phyloP scores from a whole-genome alignment of 768 basidiomycete genomes.

The Kondoa subrosea region DNA sequence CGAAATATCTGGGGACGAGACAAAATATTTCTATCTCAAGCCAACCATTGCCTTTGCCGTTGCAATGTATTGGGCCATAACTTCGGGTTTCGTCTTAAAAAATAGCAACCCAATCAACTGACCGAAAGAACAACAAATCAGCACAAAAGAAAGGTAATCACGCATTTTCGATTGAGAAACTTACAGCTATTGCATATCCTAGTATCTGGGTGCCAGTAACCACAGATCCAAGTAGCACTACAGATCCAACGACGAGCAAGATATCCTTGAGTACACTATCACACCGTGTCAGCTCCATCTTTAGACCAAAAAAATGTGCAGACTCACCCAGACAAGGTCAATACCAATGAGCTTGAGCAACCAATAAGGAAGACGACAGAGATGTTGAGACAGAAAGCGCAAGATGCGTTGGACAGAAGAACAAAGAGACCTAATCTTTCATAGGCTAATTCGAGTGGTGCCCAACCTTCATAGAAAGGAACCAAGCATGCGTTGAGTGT shows the following conservation, averaged over 20 bases:
- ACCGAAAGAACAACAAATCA: background rate
- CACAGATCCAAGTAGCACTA: conserved; percentile 60
- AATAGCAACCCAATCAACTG: conserved; percentile 20
- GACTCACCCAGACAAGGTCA: conserved; percentile 87
- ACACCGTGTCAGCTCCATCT: background rate
- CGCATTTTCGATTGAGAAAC: conserved; percentile 58
- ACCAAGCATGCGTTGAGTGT: conserved; percentile 66
- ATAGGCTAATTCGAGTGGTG: conserved; percentile 57
- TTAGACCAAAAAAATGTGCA: conserved; percentile 21
- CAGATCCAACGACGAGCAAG: conserved; percentile 77
- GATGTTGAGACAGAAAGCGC: conserved; percentile 26
- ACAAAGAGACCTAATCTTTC: conserved; percentile 48
- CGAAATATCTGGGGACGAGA: too few species aligned
- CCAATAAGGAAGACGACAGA: conserved; percentile 23
- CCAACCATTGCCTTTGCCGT: too few species aligned
- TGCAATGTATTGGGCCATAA: conserved; percentile 22
- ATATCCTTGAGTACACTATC: conserved; percentile 50
- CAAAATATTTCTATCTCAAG: too few species aligned
- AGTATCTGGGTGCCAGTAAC: conserved; percentile 57
- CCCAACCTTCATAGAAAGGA: conserved; percentile 81
- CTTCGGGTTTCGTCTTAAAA: conserved; percentile 27
- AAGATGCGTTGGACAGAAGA: conserved; percentile 58
- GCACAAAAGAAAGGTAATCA: background rate
- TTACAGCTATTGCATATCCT: conserved; percentile 79
- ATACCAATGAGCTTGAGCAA: conserved; percentile 49